Conservation (phyloP, 805 yeast species). For the Cyberlindnera amylophila region DNA sequence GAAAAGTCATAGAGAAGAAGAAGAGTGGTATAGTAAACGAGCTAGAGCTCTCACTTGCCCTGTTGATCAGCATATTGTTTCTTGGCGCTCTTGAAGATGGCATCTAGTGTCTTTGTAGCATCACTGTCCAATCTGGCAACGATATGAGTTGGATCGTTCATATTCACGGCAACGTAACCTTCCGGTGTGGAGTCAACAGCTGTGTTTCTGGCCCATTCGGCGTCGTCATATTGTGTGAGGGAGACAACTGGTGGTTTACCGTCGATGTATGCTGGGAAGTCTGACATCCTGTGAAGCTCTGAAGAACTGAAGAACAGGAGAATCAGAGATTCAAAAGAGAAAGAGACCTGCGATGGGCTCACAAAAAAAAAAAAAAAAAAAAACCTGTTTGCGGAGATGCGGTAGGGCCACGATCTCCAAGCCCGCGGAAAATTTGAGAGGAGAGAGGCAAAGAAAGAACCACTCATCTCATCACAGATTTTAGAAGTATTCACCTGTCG, state of each 20-base stretch:
- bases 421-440: background rate
- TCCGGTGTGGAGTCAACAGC: conserved; percentile 39
- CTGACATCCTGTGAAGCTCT: conserved; percentile 10
- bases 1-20: too few species aligned
- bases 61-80: conserved; percentile 21
- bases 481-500: too few species aligned
- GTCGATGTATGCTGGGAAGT: conserved; percentile 40
- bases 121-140: conserved; percentile 39
- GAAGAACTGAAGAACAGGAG: too few species aligned
- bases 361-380: too few species aligned
- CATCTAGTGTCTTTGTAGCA: conserved; percentile 38
- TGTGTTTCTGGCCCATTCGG: conserved; percentile 48
- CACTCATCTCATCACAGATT: too few species aligned
- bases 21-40: too few species aligned
- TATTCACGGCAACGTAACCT: conserved; percentile 41
- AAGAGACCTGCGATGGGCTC: background rate
- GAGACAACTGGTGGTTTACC: conserved; percentile 46
- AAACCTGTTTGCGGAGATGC: conserved; percentile 39
- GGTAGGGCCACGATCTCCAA: background rate
- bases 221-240: conserved; percentile 45
- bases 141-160: conserved; percentile 40
- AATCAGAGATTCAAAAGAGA: too few species aligned
- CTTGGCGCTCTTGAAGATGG: conserved; percentile 46
- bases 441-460: too few species aligned
- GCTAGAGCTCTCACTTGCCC: background rate